Evolutionary conservation across 768 basidiomycete species (phyloP), one percentile per base, ranked within the genome.

Genomic region (Tulasnella sp.): DNA sequence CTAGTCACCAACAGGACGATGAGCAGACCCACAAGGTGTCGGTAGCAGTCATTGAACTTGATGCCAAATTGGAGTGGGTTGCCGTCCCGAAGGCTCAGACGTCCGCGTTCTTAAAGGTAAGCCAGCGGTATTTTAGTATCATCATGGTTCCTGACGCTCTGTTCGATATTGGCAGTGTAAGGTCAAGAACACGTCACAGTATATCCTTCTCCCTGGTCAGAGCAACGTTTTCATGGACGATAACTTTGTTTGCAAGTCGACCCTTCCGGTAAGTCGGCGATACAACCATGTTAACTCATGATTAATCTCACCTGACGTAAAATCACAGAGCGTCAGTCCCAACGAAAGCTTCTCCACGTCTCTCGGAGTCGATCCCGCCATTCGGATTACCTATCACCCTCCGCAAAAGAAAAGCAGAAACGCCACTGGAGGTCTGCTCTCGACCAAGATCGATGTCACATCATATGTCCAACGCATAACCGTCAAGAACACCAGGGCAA

Each of bases 221-320:
- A 55, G 48, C n/a, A 80, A 70, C 73, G 79, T 80, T 42, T 80
- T 77, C 75, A 71, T 80, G 70, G 80, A 80, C 69, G 80, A 79
- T 29, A 79, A 77, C 75, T 80, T 80, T 61, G 61, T 79, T 44
- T 79, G 79, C 78, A 80, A 80, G 75, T 79, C 80, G 2, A 26
- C 70, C 20, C 26, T 80, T 37, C 80, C 80, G 7, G 75, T 76
- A 55, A 76, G 75, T 26, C 57, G 10, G 42, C 10, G 2, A 32
- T 23, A 32, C 18, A 26, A 2, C 26, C 74, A 39, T 6, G 0
- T 6, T n/a, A 20, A 10, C 5, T 20, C 10, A 71, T 5, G 26
- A 13, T 32, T n/a, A n/a, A 51, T n/a, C 51, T 51, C 4, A 51
- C 20, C 51, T 23, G 23, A 23, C n/a, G 48, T 3, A 42, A 72